Base-by-base conservation (phyloP, 139 green algal species). In the Asterochloris sp. region DNA sequence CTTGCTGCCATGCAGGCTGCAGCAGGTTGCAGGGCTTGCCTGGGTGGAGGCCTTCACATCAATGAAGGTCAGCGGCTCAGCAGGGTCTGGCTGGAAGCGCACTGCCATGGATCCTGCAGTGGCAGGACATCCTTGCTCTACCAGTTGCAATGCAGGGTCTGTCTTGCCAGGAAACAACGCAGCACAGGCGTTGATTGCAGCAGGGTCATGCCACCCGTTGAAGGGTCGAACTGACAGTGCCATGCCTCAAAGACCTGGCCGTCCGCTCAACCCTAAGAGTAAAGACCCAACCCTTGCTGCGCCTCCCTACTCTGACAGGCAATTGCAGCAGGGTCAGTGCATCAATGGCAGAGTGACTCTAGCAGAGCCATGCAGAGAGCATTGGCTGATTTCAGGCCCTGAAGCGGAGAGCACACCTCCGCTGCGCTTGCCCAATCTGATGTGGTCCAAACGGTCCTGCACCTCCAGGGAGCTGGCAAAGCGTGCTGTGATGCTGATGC, bases 21-120 rank as follows among this genome's bases (percentile, higher is more conserved):
- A 21, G 21, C 19, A 23, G 66, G 19, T 26, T 21, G 66, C 66
- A 21, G 26, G n/a, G 11, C 77, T 74, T 27, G 69, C 77, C 62
- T 73, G 63, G 29, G 73, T 73, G 77, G 62, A 73, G 0, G 90
- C 91, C 78, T 90, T 93, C 28, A 95, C 71, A 69, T 95, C 91
- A 0, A 91, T 17, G 69, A 94, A 95, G 79, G 82, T 91, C 38
- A 81, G 67, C 13, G 83, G 86, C 12, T 80, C 28, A 24, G 76
- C 62, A 4, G 84, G 78, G 13, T 66, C 64, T 23, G 88, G 83
- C 86, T 95, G 88, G 67, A 86, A 95, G 23, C 91, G 83, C 12
- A 95, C 75, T 0, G 85, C 88, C 77, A 92, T 85, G 47, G 74
- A 86, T 54, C 89, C 91, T 90, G 83, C 73, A 62, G 28, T 17